These are phyloP conservation scores for Verticillium zaregamsianum DNA, from an alignment of 2,329 filamentous ascomycete genomes.

Conservation along the genomic window DNA sequence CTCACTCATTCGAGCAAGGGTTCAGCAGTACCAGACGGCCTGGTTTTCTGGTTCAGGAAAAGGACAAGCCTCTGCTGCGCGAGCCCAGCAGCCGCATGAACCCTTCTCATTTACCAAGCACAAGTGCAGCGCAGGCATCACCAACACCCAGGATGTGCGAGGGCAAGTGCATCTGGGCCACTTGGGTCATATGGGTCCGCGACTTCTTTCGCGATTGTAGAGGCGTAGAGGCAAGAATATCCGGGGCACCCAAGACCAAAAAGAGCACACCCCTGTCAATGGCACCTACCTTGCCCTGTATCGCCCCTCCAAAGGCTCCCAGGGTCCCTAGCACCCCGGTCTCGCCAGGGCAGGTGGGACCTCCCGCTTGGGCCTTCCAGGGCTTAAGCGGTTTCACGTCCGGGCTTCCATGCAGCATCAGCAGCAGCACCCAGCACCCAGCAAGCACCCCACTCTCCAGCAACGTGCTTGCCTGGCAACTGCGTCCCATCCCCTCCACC, in stretches of 20 bases:
- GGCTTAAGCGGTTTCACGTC: conserved; percentile 24
- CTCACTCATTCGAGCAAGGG: neutral
- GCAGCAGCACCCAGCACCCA: neutral
- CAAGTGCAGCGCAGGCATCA: neutral
- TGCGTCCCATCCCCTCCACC: neutral
- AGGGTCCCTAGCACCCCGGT: neutral
- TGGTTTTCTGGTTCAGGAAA: neutral
- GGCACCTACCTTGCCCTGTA: conserved; percentile 6
- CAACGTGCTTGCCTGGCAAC: neutral
- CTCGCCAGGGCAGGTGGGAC: conserved; percentile 1
- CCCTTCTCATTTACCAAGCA: neutral
- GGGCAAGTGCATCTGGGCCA: neutral
- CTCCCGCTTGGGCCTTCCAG: conserved; percentile 5
- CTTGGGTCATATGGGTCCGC: neutral
- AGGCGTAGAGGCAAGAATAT: neutral
- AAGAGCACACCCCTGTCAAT: neutral
- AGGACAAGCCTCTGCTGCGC: neutral
- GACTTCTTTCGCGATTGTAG: neutral
- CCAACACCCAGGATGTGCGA: no score
- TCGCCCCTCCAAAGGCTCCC: conserved; percentile 1
- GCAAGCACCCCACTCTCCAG: neutral
- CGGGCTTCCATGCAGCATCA: conserved; percentile 25
- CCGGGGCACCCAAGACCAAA: conserved; percentile 1
- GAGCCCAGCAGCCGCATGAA: conserved; percentile 1
- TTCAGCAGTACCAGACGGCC: neutral